Percentiles rank a stretch among this genome's conserved stretches.
Conservation (phyloP, 768 basidiomycete genomes). For the Melanogaster broomeanus region DNA sequence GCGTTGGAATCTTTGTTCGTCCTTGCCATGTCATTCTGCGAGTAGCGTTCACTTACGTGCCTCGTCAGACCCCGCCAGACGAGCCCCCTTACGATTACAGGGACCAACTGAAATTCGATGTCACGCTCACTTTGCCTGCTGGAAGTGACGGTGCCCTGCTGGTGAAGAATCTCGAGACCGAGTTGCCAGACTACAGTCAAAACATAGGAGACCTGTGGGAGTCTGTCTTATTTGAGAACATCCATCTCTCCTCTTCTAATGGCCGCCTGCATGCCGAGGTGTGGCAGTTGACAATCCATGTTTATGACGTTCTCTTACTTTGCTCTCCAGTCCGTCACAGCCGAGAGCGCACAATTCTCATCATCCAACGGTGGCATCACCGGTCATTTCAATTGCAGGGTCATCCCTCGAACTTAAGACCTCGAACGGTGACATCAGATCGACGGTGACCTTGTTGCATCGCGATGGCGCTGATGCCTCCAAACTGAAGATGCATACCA, state of each 20-base stretch:
- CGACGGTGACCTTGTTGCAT: conserved; percentile 39
- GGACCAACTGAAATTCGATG: conserved; percentile 33
- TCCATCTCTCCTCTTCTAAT: conserved; percentile 39
- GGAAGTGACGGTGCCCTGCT: conserved; percentile 20
- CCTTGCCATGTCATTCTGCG: not conserved
- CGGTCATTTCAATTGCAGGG: conserved; percentile 42
- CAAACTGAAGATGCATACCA: conserved; percentile 36
- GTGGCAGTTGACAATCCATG: not conserved
- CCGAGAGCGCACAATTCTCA: conserved; percentile 24
- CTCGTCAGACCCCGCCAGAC: conserved; percentile 34
- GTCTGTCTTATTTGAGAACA: conserved; percentile 36
- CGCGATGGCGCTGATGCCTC: conserved; percentile 23
- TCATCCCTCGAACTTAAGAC: conserved; percentile 36
- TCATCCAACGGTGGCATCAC: conserved; percentile 48
- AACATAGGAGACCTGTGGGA: conserved; percentile 35
- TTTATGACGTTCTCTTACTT: conserved; percentile 1
- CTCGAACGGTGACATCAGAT: conserved; percentile 43
- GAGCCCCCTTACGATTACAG: not conserved
- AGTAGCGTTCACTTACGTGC: not conserved
- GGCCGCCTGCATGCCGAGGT: conserved; percentile 37
- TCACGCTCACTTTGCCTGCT: conserved; percentile 40
- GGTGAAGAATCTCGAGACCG: conserved; percentile 46
- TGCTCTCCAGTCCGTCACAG: conserved; percentile 34
- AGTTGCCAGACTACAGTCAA: conserved; percentile 41
- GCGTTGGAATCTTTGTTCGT: conserved; percentile 38